Conservation (phyloP, 176 grass and related monocot genomes). For the Themeda triandra region DNA sequence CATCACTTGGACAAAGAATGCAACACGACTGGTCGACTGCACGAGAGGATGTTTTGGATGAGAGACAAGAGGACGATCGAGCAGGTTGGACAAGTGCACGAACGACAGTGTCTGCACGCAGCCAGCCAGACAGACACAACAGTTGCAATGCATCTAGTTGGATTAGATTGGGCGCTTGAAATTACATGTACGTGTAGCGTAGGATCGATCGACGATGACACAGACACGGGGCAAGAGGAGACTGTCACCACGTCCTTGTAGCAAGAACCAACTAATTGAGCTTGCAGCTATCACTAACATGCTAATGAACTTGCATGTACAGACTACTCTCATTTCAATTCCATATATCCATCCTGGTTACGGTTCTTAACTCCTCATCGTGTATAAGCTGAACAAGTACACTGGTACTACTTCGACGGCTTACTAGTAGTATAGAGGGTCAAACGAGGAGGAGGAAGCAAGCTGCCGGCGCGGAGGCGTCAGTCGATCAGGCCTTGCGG, state of each 20-base stretch:
- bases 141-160: not conserved
- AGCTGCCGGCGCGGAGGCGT: not conserved
- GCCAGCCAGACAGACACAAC: not conserved
- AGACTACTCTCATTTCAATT: not conserved
- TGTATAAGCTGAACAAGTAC: not conserved
- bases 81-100: no score
- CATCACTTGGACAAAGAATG: no score
- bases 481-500: conserved; percentile 1
- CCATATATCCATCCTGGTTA: not conserved
- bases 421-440: no score
- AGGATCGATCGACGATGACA: no score
- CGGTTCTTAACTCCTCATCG: not conserved
- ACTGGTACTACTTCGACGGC: not conserved
- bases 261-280: not conserved
- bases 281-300: not conserved
- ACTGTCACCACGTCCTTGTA: no score
- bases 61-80: no score
- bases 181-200: no score
- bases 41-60: no score
- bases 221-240: no score
- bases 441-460: not conserved
- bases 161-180: not conserved
- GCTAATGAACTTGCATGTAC: not conserved
- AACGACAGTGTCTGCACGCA: not conserved
- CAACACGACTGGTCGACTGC: no score